phyloP scores from a whole-genome alignment of 2,329 filamentous ascomycete genomes.

The Fusarium floridanum region DNA sequence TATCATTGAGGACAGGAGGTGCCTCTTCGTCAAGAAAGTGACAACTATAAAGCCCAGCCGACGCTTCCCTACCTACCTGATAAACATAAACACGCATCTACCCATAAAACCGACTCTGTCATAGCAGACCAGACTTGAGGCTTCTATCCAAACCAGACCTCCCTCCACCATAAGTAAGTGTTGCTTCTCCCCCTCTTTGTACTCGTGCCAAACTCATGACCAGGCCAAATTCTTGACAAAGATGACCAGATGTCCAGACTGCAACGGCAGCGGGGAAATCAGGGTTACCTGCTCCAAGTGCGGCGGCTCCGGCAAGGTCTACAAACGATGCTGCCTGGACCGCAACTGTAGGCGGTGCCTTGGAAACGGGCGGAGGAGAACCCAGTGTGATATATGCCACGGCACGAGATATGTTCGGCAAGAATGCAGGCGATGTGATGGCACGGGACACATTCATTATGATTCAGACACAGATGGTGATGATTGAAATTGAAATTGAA shows the following conservation, averaged over 20 bases:
- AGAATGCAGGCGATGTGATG: not conserved
- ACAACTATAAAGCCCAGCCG: not conserved
- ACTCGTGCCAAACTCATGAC: no score
- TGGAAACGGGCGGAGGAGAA: not conserved
- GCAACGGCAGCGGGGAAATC: not conserved
- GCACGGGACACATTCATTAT: not conserved
- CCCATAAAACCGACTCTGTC: not conserved
- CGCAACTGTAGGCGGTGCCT: not conserved
- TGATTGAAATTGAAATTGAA: not conserved
- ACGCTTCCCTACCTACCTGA: not conserved
- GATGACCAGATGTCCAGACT: not conserved
- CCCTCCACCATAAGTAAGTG: no score
- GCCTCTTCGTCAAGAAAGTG: not conserved
- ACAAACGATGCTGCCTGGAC: not conserved
- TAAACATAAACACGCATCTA: not conserved
- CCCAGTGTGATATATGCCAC: not conserved
- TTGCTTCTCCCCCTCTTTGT: no score
- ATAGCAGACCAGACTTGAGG: no score
- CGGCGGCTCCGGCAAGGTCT: not conserved
- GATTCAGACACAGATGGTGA: not conserved
- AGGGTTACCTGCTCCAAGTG: not conserved
- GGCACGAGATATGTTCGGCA: not conserved
- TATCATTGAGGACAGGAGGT: not conserved
- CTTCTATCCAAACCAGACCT: no score
- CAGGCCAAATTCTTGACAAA: not conserved